phyloP scores from a whole-genome alignment of 2,329 filamentous ascomycete genomes.

The Nemania serpens region DNA sequence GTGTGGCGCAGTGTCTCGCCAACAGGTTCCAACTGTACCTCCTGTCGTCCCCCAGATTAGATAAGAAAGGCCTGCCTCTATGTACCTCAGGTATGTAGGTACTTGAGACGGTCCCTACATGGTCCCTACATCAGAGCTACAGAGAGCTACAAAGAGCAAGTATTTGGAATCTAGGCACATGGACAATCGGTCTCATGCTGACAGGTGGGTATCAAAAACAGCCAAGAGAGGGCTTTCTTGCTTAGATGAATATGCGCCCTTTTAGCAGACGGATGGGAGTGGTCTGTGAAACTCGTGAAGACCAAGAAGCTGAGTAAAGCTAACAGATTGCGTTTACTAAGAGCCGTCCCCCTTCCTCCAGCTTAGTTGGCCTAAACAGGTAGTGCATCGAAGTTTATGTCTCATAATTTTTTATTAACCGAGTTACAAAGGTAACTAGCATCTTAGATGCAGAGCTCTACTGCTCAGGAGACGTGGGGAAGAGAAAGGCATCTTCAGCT shows the following conservation, averaged over 20 bases:
- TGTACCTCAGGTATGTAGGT: not conserved
- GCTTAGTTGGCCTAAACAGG: constrained; percentile 14
- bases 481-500: no score
- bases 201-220: constrained; percentile 20
- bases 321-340: constrained; percentile 21
- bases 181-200: constrained; percentile 18
- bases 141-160: not conserved
- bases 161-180: constrained; percentile 24
- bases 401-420: not conserved
- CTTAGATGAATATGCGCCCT: constrained; percentile 15
- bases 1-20: constrained; percentile 26
- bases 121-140: not conserved
- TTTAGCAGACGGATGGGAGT: not conserved
- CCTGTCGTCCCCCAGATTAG: not conserved
- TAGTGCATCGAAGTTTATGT: constrained; percentile 11
- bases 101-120: not conserved
- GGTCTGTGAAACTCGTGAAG: constrained; percentile 22
- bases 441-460: not conserved
- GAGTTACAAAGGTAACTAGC: not conserved
- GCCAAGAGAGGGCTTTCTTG: constrained; percentile 9
- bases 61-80: no score
- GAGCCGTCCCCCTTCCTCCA: not conserved
- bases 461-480: not conserved
- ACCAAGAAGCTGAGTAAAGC: constrained; percentile 25
- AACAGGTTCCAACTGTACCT: no score